A percentile compares a stretch with the other conserved stretches of the same genome.
phyloP scores from a whole-genome alignment of 148 eudicot species.

The Drosera capensis region DNA sequence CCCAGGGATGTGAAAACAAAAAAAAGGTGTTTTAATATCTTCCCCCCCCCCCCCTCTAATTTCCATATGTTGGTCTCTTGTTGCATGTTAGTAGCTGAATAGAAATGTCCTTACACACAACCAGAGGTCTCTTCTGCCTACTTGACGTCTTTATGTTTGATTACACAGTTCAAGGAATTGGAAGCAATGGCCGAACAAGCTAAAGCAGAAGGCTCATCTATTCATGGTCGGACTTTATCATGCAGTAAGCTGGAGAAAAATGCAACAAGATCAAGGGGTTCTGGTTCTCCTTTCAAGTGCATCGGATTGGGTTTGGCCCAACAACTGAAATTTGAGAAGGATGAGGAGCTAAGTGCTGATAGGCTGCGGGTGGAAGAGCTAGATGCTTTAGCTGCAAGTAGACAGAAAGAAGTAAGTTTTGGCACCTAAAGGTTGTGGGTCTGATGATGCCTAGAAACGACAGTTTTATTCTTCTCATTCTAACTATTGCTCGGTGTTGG shows the following conservation, averaged over 20 bases:
- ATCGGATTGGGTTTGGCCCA: slow-evolving; percentile 50
- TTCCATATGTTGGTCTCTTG: no score
- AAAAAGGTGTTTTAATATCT: no score
- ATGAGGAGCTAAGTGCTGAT: slow-evolving; percentile 36
- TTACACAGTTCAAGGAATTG: slow-evolving; percentile 51
- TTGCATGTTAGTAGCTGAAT: no score
- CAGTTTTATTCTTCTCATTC: no score
- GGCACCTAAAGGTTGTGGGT: neutral
- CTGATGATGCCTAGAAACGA: no score
- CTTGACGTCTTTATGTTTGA: no score
- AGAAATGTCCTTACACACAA: no score
- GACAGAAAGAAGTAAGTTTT: slow-evolving; percentile 49
- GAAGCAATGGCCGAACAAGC: slow-evolving; percentile 38
- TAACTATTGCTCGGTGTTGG: neutral
- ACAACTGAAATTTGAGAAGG: slow-evolving; percentile 56
- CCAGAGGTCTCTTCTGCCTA: no score
- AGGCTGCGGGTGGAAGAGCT: slow-evolving; percentile 44
- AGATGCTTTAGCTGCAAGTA: slow-evolving; percentile 28
- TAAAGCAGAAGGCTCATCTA: slow-evolving; percentile 21
- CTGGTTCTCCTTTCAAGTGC: slow-evolving; percentile 69
- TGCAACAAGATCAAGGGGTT: slow-evolving; percentile 36
- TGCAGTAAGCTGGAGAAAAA: slow-evolving; percentile 29
- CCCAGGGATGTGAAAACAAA: no score
- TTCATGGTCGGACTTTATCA: slow-evolving; percentile 10
- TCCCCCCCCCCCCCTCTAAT: no score